Conservation (phyloP, 139 green algal species). For the Axilococcus clingmanii region DNA sequence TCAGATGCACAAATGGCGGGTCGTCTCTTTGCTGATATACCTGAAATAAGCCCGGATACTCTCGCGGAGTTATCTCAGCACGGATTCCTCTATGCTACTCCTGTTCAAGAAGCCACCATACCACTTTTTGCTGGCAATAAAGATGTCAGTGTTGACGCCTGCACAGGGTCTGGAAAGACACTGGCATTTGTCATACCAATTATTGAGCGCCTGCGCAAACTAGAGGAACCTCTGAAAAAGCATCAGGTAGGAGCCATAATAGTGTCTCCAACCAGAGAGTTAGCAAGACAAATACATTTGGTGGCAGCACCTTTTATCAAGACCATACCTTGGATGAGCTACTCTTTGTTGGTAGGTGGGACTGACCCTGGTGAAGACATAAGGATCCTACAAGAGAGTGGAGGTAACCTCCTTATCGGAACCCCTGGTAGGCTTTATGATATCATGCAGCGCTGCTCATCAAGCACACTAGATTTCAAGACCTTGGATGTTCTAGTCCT, state of each 20-base stretch:
- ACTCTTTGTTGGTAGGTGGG: slow-evolving; percentile 66
- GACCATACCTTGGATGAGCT: slow-evolving; percentile 30
- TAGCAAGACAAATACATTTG: slow-evolving; percentile 77
- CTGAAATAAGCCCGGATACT: slow-evolving; percentile 18
- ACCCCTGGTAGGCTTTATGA: slow-evolving; percentile 90
- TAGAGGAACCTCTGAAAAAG: slow-evolving; percentile 49
- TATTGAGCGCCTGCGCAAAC: slow-evolving; percentile 68
- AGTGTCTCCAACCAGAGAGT: slow-evolving; percentile 87
- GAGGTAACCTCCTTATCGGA: slow-evolving; percentile 76
- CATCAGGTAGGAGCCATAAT: slow-evolving; percentile 88
- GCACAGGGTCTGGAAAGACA: slow-evolving; percentile 95
- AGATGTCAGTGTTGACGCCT: slow-evolving; percentile 93
- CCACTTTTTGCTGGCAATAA: slow-evolving; percentile 87
- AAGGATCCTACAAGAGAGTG: slow-evolving; percentile 37
- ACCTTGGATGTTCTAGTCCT: slow-evolving; percentile 78
- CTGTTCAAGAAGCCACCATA: slow-evolving; percentile 88
- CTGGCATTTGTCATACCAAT: slow-evolving; percentile 93
- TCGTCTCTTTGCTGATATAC: background rate
- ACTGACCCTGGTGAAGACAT: slow-evolving; percentile 62
- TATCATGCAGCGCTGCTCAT: slow-evolving; percentile 58
- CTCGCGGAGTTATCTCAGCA: slow-evolving; percentile 37
- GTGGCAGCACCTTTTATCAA: slow-evolving; percentile 75
- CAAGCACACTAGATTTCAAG: slow-evolving; percentile 48
- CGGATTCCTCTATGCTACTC: slow-evolving; percentile 66
- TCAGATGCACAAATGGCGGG: background rate